Evolutionary conservation across 257 asterid species (phyloP).

Genomic region (Nicotiana tabacum): DNA sequence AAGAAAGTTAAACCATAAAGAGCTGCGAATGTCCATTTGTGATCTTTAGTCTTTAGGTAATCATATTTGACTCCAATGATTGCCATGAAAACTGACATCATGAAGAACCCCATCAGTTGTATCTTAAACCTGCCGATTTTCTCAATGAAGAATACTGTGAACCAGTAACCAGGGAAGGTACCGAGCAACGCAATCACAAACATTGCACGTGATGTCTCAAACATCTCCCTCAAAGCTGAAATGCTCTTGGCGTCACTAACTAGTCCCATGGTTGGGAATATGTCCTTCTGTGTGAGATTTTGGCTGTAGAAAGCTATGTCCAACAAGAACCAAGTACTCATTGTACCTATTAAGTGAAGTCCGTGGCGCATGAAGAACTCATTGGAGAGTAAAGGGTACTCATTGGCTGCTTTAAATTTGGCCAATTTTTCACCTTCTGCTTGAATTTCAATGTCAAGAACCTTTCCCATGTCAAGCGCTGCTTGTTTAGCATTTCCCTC

Average conservation of each 20-base stretch:
- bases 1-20: conserved; percentile 8
- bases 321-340: conserved; percentile 34
- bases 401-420: conserved; percentile 4
- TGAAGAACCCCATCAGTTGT: conserved; percentile 19
- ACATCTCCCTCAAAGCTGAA: conserved; percentile 36
- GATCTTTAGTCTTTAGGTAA: not conserved
- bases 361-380: conserved; percentile 41
- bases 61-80: not conserved
- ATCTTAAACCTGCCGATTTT: conserved; percentile 4
- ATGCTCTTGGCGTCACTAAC: conserved; percentile 21
- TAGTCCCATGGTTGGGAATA: conserved; percentile 34
- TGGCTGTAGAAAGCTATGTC: conserved; percentile 45
- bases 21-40: conserved; percentile 3
- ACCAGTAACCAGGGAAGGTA: conserved; percentile 11
- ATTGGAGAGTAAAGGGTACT: conserved; percentile 33
- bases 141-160: conserved; percentile 2
- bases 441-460: conserved; percentile 52
- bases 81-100: conserved; percentile 6
- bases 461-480: conserved; percentile 52
- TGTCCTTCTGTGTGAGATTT: conserved; percentile 42
- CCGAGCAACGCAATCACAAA: not conserved
- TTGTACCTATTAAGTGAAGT: conserved; percentile 36
- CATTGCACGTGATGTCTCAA: not conserved
- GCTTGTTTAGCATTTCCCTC: conserved; percentile 65
- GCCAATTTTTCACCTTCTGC: conserved; percentile 41